phyloP scores from a whole-genome alignment of 1,284 basidiomycete species.

The Papiliotrema nemorosa region DNA sequence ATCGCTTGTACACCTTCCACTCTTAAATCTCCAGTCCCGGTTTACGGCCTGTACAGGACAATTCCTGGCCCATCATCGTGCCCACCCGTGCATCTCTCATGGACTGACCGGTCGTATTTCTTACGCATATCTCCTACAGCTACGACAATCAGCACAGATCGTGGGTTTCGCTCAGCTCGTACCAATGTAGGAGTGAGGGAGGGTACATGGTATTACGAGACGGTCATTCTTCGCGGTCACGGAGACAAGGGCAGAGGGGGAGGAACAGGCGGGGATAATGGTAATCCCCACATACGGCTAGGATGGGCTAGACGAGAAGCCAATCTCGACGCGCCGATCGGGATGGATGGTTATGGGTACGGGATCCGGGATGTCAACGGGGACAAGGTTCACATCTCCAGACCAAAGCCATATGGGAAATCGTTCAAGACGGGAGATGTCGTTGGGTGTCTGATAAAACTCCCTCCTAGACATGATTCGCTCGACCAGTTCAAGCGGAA shows the following conservation, averaged over 20 bases:
- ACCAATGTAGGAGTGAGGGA: conserved; percentile 84
- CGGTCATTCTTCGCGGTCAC: conserved; percentile 69
- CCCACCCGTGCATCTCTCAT: conserved; percentile 47
- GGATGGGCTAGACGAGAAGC: conserved; percentile 93
- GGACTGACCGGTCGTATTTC: conserved; percentile 54
- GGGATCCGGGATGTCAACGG: conserved; percentile 86
- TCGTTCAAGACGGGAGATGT: conserved; percentile 79
- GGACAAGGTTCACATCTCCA: conserved; percentile 80
- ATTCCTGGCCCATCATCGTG: conserved; percentile 35
- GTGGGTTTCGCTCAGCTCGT: conserved; percentile 85
- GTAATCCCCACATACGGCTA: conserved; percentile 70
- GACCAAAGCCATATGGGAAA: conserved; percentile 68
- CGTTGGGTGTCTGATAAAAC: conserved; percentile 65
- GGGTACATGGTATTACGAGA: conserved; percentile 94
- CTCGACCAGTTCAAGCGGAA: conserved; percentile 71
- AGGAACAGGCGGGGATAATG: conserved; percentile 29
- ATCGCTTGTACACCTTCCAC: conserved; percentile 49
- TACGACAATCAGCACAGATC: conserved; percentile 70
- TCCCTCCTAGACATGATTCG: conserved; percentile 64
- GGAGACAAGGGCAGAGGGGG: conserved; percentile 52
- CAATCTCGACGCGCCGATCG: conserved; percentile 84
- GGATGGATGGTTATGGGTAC: conserved; percentile 91
- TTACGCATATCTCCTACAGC: conserved; percentile 79
- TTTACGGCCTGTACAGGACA: conserved; percentile 44
- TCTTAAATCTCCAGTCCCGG: conserved; percentile 29